Percentiles rank a stretch among this genome's conserved stretches.
These are phyloP conservation scores for Stygiomarasmius scandens DNA, from an alignment of 1,284 basidiomycete species.

Conservation along the genomic window DNA sequence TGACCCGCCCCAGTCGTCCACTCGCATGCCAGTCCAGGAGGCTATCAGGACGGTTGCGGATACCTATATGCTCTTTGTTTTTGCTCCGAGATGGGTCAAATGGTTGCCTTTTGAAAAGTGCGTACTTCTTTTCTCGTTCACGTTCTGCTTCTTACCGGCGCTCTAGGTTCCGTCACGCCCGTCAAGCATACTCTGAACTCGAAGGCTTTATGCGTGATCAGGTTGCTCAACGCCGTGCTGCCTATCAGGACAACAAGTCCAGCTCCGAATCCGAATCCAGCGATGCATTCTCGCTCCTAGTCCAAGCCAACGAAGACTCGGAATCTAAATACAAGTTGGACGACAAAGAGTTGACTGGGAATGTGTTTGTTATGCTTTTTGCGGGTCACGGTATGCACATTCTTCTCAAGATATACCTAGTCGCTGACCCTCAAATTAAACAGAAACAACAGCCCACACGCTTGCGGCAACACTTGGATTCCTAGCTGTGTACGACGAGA, in stretches of 20 bases:
- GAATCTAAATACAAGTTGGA: slow-evolving; percentile 16
- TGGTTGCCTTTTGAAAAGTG: slow-evolving; percentile 11
- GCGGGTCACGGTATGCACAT: slow-evolving; percentile 22
- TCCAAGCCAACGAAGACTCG: slow-evolving; percentile 18
- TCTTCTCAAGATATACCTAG: too few species aligned
- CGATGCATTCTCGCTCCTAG: slow-evolving; percentile 19
- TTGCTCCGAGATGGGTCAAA: slow-evolving; percentile 13
- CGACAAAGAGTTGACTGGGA: slow-evolving; percentile 24
- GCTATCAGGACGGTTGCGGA: slow-evolving; percentile 11
- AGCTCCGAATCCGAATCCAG: slow-evolving; percentile 1
- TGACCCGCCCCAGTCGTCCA: slow-evolving; percentile 10
- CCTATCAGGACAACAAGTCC: background rate
- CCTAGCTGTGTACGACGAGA: slow-evolving; percentile 21
- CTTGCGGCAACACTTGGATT: slow-evolving; percentile 22
- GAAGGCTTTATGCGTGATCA: slow-evolving; percentile 16
- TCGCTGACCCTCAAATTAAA: too few species aligned
- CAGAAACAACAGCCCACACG: slow-evolving; percentile 24
- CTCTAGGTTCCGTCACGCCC: slow-evolving; percentile 18
- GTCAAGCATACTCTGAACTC: slow-evolving; percentile 16
- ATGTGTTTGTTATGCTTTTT: slow-evolving; percentile 22
- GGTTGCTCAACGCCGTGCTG: slow-evolving; percentile 8
- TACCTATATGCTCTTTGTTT: slow-evolving; percentile 11
- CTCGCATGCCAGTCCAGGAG: slow-evolving; percentile 12
- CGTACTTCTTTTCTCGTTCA: background rate
- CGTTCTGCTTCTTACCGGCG: background rate